Percentiles rank a stretch among this genome's conserved stretches.
Evolutionary conservation across 192 early-diverging fungal species (phyloP).

Genomic region (Coemansia sp.): DNA sequence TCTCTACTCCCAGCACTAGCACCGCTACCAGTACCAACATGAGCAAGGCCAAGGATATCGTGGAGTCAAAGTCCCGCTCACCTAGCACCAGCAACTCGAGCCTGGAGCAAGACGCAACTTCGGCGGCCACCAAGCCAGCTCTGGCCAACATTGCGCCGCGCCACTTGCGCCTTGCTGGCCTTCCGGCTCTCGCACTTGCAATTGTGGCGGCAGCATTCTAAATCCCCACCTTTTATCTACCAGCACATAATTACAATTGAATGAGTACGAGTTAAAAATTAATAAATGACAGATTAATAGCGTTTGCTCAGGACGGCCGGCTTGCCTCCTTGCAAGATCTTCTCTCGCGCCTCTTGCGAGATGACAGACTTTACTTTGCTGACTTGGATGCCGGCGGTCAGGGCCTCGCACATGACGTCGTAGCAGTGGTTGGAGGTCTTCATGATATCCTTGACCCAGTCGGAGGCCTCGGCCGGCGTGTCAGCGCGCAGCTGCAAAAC

Average conservation of each 20-base stretch:
- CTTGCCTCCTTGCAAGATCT: constrained; percentile 49
- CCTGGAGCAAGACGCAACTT: background rate
- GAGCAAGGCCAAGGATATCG: background rate
- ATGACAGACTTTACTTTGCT: constrained; percentile 58
- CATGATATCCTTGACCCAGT: constrained; percentile 54
- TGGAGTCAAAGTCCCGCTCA: background rate
- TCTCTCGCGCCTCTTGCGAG: constrained; percentile 43
- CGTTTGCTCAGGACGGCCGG: constrained; percentile 40
- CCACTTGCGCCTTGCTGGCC: background rate
- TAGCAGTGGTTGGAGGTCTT: constrained; percentile 53
- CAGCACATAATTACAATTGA: too few species aligned
- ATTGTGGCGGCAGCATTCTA: background rate
- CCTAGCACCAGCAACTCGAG: background rate
- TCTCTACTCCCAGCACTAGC: background rate
- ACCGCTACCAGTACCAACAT: too few species aligned
- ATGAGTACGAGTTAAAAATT: background rate
- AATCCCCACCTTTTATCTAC: too few species aligned
- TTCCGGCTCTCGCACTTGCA: background rate
- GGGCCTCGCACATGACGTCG: constrained; percentile 50
- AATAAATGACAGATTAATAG: constrained; percentile 5
- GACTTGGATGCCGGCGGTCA: constrained; percentile 53
- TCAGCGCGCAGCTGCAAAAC: constrained; percentile 53
- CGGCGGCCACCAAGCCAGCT: background rate
- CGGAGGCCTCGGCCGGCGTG: constrained; percentile 33
- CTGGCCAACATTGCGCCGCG: background rate